These are phyloP conservation scores for Naganishia albida DNA, from an alignment of 1,284 basidiomycete species.

Conservation along the genomic window DNA sequence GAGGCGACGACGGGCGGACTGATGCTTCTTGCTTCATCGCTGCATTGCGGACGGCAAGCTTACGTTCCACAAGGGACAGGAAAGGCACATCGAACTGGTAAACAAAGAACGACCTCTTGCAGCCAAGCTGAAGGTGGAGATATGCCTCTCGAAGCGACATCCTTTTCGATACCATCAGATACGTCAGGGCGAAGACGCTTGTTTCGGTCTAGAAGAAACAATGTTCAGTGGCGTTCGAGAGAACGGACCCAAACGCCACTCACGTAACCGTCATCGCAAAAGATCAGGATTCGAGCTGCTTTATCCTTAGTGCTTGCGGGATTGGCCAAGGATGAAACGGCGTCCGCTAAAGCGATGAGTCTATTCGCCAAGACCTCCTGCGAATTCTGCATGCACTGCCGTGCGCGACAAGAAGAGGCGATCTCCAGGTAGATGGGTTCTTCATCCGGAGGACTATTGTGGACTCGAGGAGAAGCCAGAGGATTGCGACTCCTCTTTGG, in stretches of 20 bases:
- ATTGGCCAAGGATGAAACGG: slow-evolving; percentile 48
- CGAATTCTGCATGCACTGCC: slow-evolving; percentile 46
- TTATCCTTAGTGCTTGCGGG: slow-evolving; percentile 36
- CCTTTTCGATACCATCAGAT: slow-evolving; percentile 77
- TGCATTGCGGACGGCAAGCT: slow-evolving; percentile 28
- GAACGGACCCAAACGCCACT: slow-evolving; percentile 29
- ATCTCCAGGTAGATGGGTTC: slow-evolving; percentile 49
- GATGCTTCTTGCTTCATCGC: background rate
- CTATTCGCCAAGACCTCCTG: slow-evolving; percentile 47
- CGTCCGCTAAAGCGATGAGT: slow-evolving; percentile 50
- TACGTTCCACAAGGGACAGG: slow-evolving; percentile 53
- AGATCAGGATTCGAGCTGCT: slow-evolving; percentile 47
- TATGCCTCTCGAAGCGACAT: slow-evolving; percentile 79
- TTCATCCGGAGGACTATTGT: slow-evolving; percentile 31
- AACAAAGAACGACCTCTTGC: slow-evolving; percentile 77
- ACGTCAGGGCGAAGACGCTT: slow-evolving; percentile 79
- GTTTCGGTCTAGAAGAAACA: slow-evolving; percentile 71
- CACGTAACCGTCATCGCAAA: slow-evolving; percentile 56
- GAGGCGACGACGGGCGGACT: slow-evolving; percentile 21
- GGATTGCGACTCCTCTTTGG: slow-evolving; percentile 15
- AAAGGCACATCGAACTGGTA: slow-evolving; percentile 78
- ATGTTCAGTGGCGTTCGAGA: background rate
- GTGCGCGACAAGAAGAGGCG: slow-evolving; percentile 49
- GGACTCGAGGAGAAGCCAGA: slow-evolving; percentile 7
- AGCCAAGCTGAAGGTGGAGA: slow-evolving; percentile 66